phyloP scores from a whole-genome alignment of 495 filamentous ascomycete species.

The Trypethelium eluteriae region DNA sequence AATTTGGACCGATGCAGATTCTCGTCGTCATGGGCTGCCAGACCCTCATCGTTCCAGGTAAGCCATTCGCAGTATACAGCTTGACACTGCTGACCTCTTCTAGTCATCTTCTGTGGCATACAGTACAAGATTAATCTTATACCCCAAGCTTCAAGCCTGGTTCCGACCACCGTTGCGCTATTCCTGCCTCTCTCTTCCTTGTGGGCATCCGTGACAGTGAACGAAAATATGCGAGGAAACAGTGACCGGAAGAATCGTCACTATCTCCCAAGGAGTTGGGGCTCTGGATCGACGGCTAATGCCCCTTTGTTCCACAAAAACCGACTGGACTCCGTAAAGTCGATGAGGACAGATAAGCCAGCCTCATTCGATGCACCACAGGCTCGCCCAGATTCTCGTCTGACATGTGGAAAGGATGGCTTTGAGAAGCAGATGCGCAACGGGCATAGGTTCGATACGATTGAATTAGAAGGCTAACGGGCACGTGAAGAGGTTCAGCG shows the following conservation, averaged over 20 bases:
- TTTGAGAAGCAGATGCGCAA: background rate
- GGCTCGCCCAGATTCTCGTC: background rate
- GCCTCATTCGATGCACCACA: background rate
- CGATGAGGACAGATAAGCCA: background rate
- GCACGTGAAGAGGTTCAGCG: no score
- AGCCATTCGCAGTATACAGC: slow-evolving; percentile 24
- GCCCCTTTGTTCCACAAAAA: background rate
- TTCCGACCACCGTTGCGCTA: slow-evolving; percentile 60
- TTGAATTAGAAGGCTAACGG: no score
- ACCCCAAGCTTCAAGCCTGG: slow-evolving; percentile 44
- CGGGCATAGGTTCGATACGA: no score
- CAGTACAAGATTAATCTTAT: slow-evolving; percentile 43
- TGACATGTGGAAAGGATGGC: background rate
- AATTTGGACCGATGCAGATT: slow-evolving; percentile 61
- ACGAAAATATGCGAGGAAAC: slow-evolving; percentile 13
- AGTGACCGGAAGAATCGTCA: slow-evolving; percentile 21
- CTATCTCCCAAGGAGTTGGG: slow-evolving; percentile 12
- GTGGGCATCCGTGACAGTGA: slow-evolving; percentile 54
- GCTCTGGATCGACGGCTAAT: background rate
- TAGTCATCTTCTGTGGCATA: slow-evolving; percentile 63
- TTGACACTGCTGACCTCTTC: slow-evolving; percentile 15
- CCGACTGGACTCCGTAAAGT: background rate
- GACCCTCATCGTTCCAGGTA: slow-evolving; percentile 73
- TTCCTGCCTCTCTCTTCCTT: slow-evolving; percentile 74
- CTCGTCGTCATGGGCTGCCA: slow-evolving; percentile 70